Conservation (phyloP, 768 basidiomycete genomes). For the Strobilomyces confusus region DNA sequence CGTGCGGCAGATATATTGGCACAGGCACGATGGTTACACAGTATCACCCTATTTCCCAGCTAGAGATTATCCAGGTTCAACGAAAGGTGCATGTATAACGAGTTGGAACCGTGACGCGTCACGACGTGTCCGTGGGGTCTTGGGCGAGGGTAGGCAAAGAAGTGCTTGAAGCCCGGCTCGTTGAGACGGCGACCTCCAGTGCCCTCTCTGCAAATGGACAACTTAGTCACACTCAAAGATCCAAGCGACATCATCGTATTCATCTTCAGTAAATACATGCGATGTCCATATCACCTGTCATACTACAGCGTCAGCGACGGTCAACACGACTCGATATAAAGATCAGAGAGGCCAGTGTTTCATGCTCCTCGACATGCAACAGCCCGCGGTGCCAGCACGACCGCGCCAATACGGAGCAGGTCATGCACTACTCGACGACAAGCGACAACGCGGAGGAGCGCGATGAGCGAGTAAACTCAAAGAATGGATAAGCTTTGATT, state of each 20-base stretch:
- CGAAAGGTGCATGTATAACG: too few relatives aligned
- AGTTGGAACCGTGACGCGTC: too few relatives aligned
- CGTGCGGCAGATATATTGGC: too few relatives aligned
- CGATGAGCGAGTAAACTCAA: constrained; percentile 49
- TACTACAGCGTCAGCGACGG: constrained; percentile 7
- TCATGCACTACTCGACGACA: constrained; percentile 35
- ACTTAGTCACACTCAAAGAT: background rate
- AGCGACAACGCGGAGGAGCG: constrained; percentile 35
- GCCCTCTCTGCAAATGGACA: background rate
- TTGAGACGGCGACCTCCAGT: too few relatives aligned
- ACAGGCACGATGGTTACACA: too few relatives aligned
- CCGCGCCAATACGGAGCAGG: constrained; percentile 48
- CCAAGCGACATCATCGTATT: background rate
- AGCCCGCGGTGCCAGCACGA: constrained; percentile 34
- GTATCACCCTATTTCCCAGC: too few relatives aligned
- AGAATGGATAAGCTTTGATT: constrained; percentile 84
- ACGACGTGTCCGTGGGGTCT: too few relatives aligned
- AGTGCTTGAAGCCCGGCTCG: too few relatives aligned
- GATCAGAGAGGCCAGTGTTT: constrained; percentile 67
- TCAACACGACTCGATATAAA: background rate
- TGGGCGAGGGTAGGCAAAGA: too few relatives aligned
- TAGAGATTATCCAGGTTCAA: too few relatives aligned
- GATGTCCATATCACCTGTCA: constrained; percentile 2
- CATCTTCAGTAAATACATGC: background rate
- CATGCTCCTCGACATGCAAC: constrained; percentile 40